Base-by-base conservation (phyloP, 108 stramenopile species). In the Cyclotella baltica region DNA sequence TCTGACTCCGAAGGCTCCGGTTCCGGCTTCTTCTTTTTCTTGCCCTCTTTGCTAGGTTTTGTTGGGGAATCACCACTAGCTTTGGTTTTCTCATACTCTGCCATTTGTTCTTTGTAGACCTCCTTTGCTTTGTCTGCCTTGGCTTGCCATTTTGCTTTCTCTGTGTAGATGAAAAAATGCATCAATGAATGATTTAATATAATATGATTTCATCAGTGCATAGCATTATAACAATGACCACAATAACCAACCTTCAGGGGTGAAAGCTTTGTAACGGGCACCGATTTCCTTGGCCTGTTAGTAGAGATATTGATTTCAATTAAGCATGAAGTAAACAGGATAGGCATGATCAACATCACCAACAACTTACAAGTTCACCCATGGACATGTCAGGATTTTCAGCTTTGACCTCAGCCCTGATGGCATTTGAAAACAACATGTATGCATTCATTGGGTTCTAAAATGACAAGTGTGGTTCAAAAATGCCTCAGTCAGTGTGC, bases 351-450 rank as follows among this genome's bases (percentile, higher is more conserved):
- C 67, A 20, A 25, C 22, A 38, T 40, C 38, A 56, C 72, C 3
- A 71, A 18, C 22, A 70, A 75, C 84, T 85, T 73, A 58, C 85
- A 77, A 87, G 27, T 36, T 86, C 86, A 9, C 80, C 83, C 77
- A 90, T 83, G 0, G 80, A 59, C 13, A 89, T 43, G 33, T 87
- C 88, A 1, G 95, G 92, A 72, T 92, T 79, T 31, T 93, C 89
- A 46, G 86, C 84, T 67, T 91, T 92, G 20, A 93, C 36, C 47
- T 88, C 80, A 19, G 81, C 65, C 33, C 95, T 84, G 35, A 77
- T 74, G 52, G 85, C 81, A 61, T 84, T 86, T 4, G 79, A 63
- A 70, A 86, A 96, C 62, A 87, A 72, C 78, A 93, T 83, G 86
- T 85, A 96, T 16, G 89, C 84, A 64, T 72, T 86, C 67, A 62